phyloP scores from a whole-genome alignment of 1,139 yeast species.

The Yamadazyma jaroonii region DNA sequence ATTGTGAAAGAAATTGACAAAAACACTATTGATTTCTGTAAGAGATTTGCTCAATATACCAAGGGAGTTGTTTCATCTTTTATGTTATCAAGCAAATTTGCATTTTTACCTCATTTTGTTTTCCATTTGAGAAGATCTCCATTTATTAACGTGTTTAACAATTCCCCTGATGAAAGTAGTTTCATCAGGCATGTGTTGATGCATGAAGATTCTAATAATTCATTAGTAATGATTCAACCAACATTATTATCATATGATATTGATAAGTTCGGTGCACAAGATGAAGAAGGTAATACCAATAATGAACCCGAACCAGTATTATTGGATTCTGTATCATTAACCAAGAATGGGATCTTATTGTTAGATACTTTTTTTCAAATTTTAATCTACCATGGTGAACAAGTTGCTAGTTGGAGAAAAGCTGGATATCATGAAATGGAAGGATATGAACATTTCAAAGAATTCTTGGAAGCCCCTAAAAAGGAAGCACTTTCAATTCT shows the following conservation, averaged over 20 bases:
- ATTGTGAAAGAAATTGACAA: constrained; percentile 86
- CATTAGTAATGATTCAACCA: constrained; percentile 75
- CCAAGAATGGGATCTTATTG: constrained; percentile 57
- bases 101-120: constrained; percentile 73
- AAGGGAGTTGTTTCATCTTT: constrained; percentile 77
- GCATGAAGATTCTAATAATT: constrained; percentile 65
- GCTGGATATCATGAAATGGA: constrained; percentile 65
- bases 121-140: constrained; percentile 72
- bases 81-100: constrained; percentile 72
- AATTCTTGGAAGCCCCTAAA: constrained; percentile 63
- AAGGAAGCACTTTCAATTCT: constrained; percentile 65
- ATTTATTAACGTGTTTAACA: constrained; percentile 67
- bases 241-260: constrained; percentile 64
- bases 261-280: constrained; percentile 44
- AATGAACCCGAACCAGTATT: constrained; percentile 58
- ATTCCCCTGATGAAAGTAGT: constrained; percentile 78
- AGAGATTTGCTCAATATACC: constrained; percentile 82
- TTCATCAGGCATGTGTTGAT: constrained; percentile 64
- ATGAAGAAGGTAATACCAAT: constrained; percentile 37
- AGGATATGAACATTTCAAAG: constrained; percentile 61
- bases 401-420: constrained; percentile 68
- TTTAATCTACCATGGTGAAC: constrained; percentile 65
- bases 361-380: constrained; percentile 77
- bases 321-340: constrained; percentile 65
- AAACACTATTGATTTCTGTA: constrained; percentile 77